Evolutionary conservation across 192 early-diverging fungal species (phyloP).

Genomic region (Backusella circina): DNA sequence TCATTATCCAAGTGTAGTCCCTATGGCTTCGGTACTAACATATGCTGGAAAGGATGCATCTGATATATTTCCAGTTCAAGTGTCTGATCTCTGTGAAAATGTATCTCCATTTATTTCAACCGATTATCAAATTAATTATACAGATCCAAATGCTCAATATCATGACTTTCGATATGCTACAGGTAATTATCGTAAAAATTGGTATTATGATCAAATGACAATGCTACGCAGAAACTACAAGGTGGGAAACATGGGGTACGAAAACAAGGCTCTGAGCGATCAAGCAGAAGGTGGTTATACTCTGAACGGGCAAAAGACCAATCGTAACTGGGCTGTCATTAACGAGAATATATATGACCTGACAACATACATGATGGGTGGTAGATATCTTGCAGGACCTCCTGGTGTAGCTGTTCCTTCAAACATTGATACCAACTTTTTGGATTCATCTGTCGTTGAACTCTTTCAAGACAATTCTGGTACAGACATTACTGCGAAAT

Average conservation of each 20-base stretch:
- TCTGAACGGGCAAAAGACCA: constrained; percentile 34
- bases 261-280: constrained; percentile 49
- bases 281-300: constrained; percentile 36
- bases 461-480: constrained; percentile 64
- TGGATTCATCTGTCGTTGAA: constrained; percentile 50
- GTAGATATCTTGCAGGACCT: constrained; percentile 39
- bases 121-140: constrained; percentile 44
- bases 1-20: constrained; percentile 48
- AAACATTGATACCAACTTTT: constrained; percentile 52
- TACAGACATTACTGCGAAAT: constrained; percentile 56
- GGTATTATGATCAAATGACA: constrained; percentile 60
- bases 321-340: constrained; percentile 56
- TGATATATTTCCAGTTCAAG: constrained; percentile 67
- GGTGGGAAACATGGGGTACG: constrained; percentile 64
- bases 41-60: constrained; percentile 67
- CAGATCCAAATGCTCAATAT: constrained; percentile 50
- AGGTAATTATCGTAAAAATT: constrained; percentile 59
- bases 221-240: constrained; percentile 55
- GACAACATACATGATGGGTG: constrained; percentile 59
- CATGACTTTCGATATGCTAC: constrained; percentile 71
- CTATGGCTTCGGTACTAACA: constrained; percentile 45
- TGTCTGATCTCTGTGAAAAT: constrained; percentile 56
- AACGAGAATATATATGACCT: constrained; percentile 71
- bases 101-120: constrained; percentile 44
- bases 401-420: constrained; percentile 34